phyloP scores from a whole-genome alignment of 202 grass and related monocot genomes.

The Musa balbisiana region DNA sequence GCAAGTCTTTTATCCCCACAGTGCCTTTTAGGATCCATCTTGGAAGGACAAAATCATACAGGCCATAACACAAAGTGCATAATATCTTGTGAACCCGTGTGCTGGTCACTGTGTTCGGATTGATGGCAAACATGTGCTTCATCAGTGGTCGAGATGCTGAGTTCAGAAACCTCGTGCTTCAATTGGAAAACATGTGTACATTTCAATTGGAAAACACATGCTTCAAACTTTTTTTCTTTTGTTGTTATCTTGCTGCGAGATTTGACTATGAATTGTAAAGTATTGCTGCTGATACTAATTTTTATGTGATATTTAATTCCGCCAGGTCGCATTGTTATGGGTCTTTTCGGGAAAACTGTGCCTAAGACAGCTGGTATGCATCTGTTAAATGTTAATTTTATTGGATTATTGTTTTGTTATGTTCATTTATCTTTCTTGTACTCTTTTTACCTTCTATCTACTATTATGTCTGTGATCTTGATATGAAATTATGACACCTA shows the following conservation, averaged over 20 bases:
- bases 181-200: too few relatives aligned
- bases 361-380: slow-evolving; percentile 89
- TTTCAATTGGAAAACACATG: too few relatives aligned
- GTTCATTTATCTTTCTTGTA: background rate
- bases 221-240: background rate
- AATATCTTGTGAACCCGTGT: too few relatives aligned
- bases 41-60: too few relatives aligned
- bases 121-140: too few relatives aligned
- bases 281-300: background rate
- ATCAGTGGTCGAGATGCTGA: too few relatives aligned
- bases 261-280: background rate
- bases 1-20: too few relatives aligned
- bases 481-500: background rate
- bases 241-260: background rate
- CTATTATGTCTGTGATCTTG: background rate
- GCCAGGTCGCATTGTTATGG: slow-evolving; percentile 92
- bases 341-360: slow-evolving; percentile 87
- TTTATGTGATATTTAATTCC: background rate
- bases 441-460: background rate
- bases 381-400: background rate
- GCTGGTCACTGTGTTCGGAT: too few relatives aligned
- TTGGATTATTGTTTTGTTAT: background rate
- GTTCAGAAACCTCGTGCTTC: too few relatives aligned
- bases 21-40: too few relatives aligned
- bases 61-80: too few relatives aligned